These are phyloP conservation scores for Dictyostelium firmibasis DNA, from an alignment of 78 protist genomes.

Conservation along the genomic window DNA sequence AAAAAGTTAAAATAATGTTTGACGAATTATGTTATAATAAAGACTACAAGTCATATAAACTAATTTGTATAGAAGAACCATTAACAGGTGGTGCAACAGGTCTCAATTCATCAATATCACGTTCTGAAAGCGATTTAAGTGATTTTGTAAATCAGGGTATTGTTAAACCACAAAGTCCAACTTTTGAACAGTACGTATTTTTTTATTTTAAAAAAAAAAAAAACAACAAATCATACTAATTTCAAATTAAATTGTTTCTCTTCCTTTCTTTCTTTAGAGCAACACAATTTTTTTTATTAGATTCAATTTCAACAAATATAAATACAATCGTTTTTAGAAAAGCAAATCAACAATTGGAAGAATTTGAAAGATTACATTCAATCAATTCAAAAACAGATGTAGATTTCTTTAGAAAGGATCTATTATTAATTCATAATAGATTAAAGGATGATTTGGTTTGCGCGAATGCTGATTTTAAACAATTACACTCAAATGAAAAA, in stretches of 20 bases:
- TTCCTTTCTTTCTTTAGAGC: neutral
- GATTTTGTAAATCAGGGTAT: neutral
- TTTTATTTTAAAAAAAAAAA: neutral
- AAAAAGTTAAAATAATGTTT: constrained; percentile 53
- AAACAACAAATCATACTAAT: no score
- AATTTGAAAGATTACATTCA: neutral
- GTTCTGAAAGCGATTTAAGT: constrained; percentile 6
- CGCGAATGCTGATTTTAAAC: constrained; percentile 75
- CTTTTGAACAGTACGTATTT: constrained; percentile 42
- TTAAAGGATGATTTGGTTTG: constrained; percentile 59
- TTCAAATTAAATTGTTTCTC: neutral
- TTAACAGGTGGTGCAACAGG: constrained; percentile 64
- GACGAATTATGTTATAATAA: constrained; percentile 66
- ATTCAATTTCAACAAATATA: neutral
- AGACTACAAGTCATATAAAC: constrained; percentile 57
- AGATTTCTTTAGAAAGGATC: neutral
- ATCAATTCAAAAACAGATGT: neutral
- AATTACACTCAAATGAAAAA: constrained; percentile 52
- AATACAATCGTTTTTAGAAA: constrained; percentile 50
- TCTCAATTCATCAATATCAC: constrained; percentile 40
- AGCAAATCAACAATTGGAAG: constrained; percentile 15
- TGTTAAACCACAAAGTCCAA: constrained; percentile 53
- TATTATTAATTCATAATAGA: constrained; percentile 14
- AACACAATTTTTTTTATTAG: constrained; percentile 21
- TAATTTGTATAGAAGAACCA: constrained; percentile 63